These are phyloP conservation scores for Mycena capillaripes DNA, from an alignment of 768 basidiomycete species.

Conservation along the genomic window DNA sequence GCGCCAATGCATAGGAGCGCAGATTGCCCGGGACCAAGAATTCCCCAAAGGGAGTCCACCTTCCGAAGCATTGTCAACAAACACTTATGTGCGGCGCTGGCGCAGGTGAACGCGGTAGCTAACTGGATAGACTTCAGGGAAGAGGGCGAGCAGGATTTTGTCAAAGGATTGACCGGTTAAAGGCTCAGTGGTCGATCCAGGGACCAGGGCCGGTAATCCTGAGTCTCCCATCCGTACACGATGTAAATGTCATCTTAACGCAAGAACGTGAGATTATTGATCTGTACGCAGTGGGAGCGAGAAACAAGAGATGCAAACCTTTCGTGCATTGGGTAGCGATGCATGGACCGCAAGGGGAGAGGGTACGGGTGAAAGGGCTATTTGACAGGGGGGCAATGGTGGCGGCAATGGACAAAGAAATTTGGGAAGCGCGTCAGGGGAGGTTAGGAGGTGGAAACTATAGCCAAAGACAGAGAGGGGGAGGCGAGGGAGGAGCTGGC, in stretches of 20 bases:
- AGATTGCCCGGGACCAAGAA: conserved; percentile 6
- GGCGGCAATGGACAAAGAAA: conserved; percentile 41
- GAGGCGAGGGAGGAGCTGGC: background rate
- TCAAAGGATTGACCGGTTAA: conserved; percentile 41
- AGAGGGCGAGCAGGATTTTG: conserved; percentile 40
- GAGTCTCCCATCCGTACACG: conserved; percentile 27
- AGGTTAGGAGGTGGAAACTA: too few species aligned
- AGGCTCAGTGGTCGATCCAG: conserved; percentile 22
- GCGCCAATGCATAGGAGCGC: conserved; percentile 1
- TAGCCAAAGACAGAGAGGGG: background rate
- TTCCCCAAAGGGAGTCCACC: conserved; percentile 12
- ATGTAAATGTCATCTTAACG: conserved; percentile 5
- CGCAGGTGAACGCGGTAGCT: conserved; percentile 1
- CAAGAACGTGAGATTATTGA: conserved; percentile 8
- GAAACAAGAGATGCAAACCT: conserved; percentile 25
- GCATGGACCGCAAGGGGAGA: conserved; percentile 31
- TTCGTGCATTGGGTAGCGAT: conserved; percentile 41
- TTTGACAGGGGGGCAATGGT: conserved; percentile 51
- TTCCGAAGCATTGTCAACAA: conserved; percentile 8
- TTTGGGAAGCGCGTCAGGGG: too few species aligned
- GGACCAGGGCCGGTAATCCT: conserved; percentile 9
- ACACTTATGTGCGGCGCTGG: background rate
- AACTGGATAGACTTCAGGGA: conserved; percentile 25
- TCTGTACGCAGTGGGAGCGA: conserved; percentile 28
- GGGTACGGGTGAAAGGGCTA: conserved; percentile 32